phyloP scores from a whole-genome alignment of 805 yeast species.

The Wickerhamiella shivajii region DNA sequence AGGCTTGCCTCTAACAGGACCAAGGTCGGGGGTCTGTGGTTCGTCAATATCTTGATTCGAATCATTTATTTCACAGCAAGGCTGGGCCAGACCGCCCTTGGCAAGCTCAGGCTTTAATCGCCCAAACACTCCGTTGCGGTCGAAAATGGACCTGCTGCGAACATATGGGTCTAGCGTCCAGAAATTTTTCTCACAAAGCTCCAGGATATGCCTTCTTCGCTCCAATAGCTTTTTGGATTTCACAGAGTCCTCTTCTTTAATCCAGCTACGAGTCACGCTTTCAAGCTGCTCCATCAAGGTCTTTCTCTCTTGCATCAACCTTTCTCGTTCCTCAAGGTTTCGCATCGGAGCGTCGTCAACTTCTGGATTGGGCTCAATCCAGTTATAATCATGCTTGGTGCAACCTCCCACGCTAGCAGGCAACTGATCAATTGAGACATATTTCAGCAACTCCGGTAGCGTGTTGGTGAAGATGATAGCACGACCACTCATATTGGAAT shows the following conservation, averaged over 20 bases:
- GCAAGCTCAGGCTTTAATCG: conserved; percentile 18
- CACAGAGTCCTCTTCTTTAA: conserved; percentile 39
- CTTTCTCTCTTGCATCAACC: conserved; percentile 38
- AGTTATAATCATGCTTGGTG: conserved; percentile 1
- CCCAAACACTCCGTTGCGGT: conserved; percentile 56
- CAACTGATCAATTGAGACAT: conserved; percentile 1
- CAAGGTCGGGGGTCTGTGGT: no score
- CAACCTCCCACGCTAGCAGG: conserved; percentile 1
- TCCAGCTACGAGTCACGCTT: conserved; percentile 65
- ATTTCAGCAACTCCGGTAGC: conserved; percentile 1
- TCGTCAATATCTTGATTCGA: no score
- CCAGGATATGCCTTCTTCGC: conserved; percentile 36
- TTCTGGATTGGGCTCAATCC: conserved; percentile 41
- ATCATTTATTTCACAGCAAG: no score
- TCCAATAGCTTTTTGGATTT: no score
- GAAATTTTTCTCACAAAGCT: conserved; percentile 47
- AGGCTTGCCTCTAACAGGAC: no score
- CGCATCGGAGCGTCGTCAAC: conserved; percentile 37
- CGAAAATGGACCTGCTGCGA: conserved; percentile 66
- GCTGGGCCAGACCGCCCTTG: conserved; percentile 18
- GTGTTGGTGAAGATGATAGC: not conserved
- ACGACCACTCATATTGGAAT: conserved; percentile 88
- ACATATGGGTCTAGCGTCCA: conserved; percentile 62
- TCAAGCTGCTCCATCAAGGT: conserved; percentile 40
- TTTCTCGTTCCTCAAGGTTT: conserved; percentile 33